phyloP scores from a whole-genome alignment of 345 rosid species.

The Bruguiera gymnorhiza region DNA sequence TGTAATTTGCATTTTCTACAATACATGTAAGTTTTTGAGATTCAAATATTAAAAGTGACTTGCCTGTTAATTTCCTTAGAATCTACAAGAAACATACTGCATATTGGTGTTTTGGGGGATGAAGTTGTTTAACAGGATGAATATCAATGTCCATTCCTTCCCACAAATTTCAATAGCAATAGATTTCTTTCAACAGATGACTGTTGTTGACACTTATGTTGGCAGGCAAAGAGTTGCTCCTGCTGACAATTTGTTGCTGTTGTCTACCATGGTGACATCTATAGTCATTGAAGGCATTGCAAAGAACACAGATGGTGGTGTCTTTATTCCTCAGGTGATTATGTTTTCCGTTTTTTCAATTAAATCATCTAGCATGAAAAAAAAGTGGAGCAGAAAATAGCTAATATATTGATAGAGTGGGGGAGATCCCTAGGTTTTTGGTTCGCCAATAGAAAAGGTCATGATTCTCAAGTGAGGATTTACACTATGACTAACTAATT shows the following conservation, averaged over 20 bases:
- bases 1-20: too few species aligned
- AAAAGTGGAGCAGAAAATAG: neutral
- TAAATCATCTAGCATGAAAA: neutral
- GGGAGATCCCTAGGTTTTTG: slow-evolving; percentile 69
- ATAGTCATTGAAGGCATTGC: slow-evolving; percentile 57
- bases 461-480: neutral
- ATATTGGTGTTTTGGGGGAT: too few species aligned
- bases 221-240: slow-evolving; percentile 61
- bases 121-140: neutral
- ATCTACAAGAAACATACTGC: too few species aligned
- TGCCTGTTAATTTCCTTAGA: too few species aligned
- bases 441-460: slow-evolving; percentile 89
- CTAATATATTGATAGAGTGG: slow-evolving; percentile 48
- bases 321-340: slow-evolving; percentile 69
- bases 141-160: neutral
- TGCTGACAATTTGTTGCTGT: slow-evolving; percentile 27
- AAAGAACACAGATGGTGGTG: slow-evolving; percentile 75
- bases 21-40: too few species aligned
- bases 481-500: neutral
- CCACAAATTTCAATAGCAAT: neutral
- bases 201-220: slow-evolving; percentile 78
- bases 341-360: neutral
- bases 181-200: neutral
- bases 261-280: slow-evolving; percentile 38
- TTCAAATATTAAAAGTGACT: too few species aligned